Evolutionary conservation across 441 rosid species (phyloP), one percentile per base, ranked within the genome.

Genomic region (Mallotus japonicus): DNA sequence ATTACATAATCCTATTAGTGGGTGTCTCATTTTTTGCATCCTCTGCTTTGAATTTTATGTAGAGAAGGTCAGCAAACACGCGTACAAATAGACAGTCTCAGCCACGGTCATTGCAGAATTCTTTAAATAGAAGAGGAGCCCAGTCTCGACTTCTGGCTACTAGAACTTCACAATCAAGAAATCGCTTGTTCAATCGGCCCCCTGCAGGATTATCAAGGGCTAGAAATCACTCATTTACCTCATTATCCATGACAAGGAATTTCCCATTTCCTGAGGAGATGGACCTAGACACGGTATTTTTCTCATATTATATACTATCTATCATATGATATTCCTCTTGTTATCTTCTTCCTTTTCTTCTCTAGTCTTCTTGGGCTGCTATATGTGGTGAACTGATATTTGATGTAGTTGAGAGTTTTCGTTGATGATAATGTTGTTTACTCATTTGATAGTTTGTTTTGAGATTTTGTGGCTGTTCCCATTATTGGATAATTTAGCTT

Each of bases 231-330:
- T 24, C 24, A 64, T 75, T 77, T 75, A 77, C 84, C 40, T 73
- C 77, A 58, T 53, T 81, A 72, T 67, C 79, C 14, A 72, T 79
- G 69, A 77, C 79, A 28, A 63, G 86, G 73, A 80, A 84, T 77
- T 74, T 88, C 72, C 86, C 62, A 32, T 93, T 91, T 82, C 87
- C 94, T 72, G 62, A 71, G 77, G 79, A 76, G 76, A 89, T 92
- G 98, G 87, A 81, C 77, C 61, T 90, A 19, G 96, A 88, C 40
- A 79, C 71, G 96, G 98, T 94, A 87, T 11, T 56, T 69, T 69
- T 62, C 62, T 13, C 20, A 54, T 5, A 54, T 28, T 24, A 5
- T 56, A 8, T 71, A 24, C 57, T 53, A 28, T 28, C 32, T 28
- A 28, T 28, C 32, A 28, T 28, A 28, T 28, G 32, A 28, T 28